Percentiles rank a stretch among this genome's conserved stretches.
Conservation (phyloP, 805 yeast genomes). For the Torulaspora indica region DNA sequence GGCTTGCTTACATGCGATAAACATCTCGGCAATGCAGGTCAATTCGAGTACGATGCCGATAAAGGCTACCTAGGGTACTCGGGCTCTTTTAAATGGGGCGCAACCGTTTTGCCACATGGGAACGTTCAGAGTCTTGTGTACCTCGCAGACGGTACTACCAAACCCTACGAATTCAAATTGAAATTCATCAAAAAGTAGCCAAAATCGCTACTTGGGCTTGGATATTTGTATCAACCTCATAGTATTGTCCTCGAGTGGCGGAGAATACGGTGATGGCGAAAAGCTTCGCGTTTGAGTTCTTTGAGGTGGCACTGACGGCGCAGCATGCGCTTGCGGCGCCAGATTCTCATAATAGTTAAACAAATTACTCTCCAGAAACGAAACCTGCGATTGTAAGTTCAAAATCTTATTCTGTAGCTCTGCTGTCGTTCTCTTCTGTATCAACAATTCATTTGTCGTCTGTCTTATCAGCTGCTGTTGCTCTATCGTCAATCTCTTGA, state of each 20-base stretch:
- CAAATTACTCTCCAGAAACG: slow-evolving; percentile 13
- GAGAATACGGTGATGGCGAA: slow-evolving; percentile 6
- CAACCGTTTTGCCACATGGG: slow-evolving; percentile 42
- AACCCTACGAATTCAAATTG: slow-evolving; percentile 38
- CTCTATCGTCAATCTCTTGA: slow-evolving; percentile 19
- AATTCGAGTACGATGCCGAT: slow-evolving; percentile 51
- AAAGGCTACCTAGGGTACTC: slow-evolving; percentile 52
- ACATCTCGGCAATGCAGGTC: slow-evolving; percentile 40
- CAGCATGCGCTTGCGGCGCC: slow-evolving; percentile 3
- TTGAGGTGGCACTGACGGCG: slow-evolving; percentile 7
- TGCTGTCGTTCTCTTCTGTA: slow-evolving; percentile 14
- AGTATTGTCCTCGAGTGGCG: slow-evolving; percentile 22
- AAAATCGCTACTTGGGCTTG: slow-evolving; percentile 10
- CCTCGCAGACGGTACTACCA: slow-evolving; percentile 20
- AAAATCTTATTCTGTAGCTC: slow-evolving; percentile 17
- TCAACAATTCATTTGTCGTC: slow-evolving; percentile 18
- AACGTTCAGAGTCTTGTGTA: slow-evolving; percentile 46
- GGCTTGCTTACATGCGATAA: slow-evolving; percentile 36
- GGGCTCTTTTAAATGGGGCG: slow-evolving; percentile 59
- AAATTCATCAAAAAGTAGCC: slow-evolving; percentile 22
- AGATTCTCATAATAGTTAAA: slow-evolving; percentile 1
- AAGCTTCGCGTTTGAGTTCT: slow-evolving; percentile 4
- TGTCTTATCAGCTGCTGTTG: slow-evolving; percentile 23
- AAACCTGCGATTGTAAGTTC: slow-evolving; percentile 17
- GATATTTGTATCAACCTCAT: slow-evolving; percentile 19